Conservation (phyloP, 2,329 filamentous ascomycete species). For the Xylaria multiplex region DNA sequence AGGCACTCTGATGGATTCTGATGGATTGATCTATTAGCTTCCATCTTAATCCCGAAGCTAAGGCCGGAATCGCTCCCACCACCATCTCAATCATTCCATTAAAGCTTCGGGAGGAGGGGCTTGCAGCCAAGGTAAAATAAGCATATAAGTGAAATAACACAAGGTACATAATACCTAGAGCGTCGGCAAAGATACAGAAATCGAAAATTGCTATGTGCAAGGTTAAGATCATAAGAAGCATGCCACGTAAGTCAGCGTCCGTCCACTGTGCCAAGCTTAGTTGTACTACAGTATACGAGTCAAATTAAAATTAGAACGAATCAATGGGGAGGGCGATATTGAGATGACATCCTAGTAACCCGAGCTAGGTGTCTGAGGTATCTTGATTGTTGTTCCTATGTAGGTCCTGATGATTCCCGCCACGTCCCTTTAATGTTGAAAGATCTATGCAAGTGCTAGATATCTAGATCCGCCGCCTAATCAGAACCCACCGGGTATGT, state of each 20-base stretch:
- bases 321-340: neutral
- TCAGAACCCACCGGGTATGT: slow-evolving; percentile 47
- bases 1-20: no score
- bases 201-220: neutral
- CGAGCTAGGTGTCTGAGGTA: slow-evolving; percentile 29
- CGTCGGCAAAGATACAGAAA: neutral
- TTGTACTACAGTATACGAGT: neutral
- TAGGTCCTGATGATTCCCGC: slow-evolving; percentile 21
- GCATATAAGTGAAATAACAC: neutral
- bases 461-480: slow-evolving; percentile 36
- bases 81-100: no score
- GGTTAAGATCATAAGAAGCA: neutral
- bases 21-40: no score
- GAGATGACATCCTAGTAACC: slow-evolving; percentile 27
- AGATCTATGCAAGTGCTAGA: slow-evolving; percentile 39
- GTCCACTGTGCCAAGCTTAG: neutral
- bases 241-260: no score
- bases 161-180: no score
- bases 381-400: slow-evolving; percentile 32
- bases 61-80: neutral
- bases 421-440: slow-evolving; percentile 39
- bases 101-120: no score
- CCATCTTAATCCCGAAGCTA: neutral
- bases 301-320: neutral
- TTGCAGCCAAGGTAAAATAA: no score